Base-by-base conservation (phyloP, 2,329 filamentous ascomycete species). In the Cyanodermella asteris region DNA sequence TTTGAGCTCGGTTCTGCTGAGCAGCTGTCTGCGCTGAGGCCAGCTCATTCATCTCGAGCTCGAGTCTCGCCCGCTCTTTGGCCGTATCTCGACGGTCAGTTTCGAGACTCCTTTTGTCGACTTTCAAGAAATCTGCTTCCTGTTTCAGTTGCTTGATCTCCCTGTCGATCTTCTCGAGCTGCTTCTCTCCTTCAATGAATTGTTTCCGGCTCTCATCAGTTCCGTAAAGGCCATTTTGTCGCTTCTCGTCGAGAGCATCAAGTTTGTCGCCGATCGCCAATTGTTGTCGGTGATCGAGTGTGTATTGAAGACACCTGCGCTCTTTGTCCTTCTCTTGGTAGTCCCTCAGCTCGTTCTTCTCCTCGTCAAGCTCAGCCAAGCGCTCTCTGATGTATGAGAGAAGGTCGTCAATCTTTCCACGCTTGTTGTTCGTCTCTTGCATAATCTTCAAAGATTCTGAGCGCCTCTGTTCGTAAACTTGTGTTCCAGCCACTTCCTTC, bases 401-500 rank as follows among this genome's bases (percentile, higher is more conserved):
- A 8, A 90, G 59, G 42, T 91, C 81, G 43, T 97, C 87, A 31
- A 94, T 94, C 51, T 93, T 93, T 22, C 72, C 61, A 33, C 81
- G 71, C 55, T 93, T 94, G 51, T 81, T 90, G 47, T 84, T 81
- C 10, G 87, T 94, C 37, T 97, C 87, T 33, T 71, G 68, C 78
- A 97, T 91, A 39, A 97, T 91, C 53, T 91, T 93, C 36, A 91
- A 55, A 22, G 80, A 91, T 47, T 97, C 84, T 15, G 78, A 64
- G 32, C 90, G 70, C 28, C 84, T 73, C 26, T 78, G 74, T 50
- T 97, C 87, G 50, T 97, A 97, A 22, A 93, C 81, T 41, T 93
- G 81, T 6, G 87, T 97, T 33, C 87, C 87, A 1, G 87, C 87
- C n/a, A 97, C 87, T 44, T 94, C 87, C 50, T 97, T 97, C 32